These are phyloP conservation scores for Ensete glaucum DNA, from an alignment of 176 grass and related monocot genomes.

Conservation along the genomic window DNA sequence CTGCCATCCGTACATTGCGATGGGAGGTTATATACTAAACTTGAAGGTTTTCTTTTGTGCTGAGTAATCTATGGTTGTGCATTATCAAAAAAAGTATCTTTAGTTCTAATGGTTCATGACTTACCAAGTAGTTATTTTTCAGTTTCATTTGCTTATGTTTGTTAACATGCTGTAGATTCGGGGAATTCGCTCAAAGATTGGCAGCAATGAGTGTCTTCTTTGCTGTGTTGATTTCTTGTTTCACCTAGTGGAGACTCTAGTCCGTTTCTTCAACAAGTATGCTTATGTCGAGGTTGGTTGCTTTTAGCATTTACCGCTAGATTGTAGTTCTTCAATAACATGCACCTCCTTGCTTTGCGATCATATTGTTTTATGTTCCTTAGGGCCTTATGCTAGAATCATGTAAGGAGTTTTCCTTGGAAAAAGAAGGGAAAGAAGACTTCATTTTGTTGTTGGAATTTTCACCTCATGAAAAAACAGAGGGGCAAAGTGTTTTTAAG, in stretches of 20 bases:
- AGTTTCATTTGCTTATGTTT: constrained; percentile 3
- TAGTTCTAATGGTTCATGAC: neutral
- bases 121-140: neutral
- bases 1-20: constrained; percentile 88
- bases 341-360: neutral
- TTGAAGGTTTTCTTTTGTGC: neutral
- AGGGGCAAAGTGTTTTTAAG: too few species aligned
- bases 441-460: neutral
- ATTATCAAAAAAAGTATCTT: neutral
- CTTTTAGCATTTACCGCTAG: neutral
- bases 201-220: constrained; percentile 84
- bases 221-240: constrained; percentile 98
- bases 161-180: constrained; percentile 51
- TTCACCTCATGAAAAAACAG: neutral
- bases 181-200: constrained; percentile 89
- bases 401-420: neutral
- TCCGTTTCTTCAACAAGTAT: constrained; percentile 99
- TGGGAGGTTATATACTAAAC: constrained; percentile 60
- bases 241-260: constrained; percentile 87
- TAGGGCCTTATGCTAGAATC: neutral
- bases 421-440: neutral
- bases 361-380: neutral
- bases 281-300: constrained; percentile 88
- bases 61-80: neutral
- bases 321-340: neutral